These are phyloP conservation scores for Microdochium bolleyi DNA, from an alignment of 2,329 filamentous ascomycete genomes.

Conservation along the genomic window DNA sequence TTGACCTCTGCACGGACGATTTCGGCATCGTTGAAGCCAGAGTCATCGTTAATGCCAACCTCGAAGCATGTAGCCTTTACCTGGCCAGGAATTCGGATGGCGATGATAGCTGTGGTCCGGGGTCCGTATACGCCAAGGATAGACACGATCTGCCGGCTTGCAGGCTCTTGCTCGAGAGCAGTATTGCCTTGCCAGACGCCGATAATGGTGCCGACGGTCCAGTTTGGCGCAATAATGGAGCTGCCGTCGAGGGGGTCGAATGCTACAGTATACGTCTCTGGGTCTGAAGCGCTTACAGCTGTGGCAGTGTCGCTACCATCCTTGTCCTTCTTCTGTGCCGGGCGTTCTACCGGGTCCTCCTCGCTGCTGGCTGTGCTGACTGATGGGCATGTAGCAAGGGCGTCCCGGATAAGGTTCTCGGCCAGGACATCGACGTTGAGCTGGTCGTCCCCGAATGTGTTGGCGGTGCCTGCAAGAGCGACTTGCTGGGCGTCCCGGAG, in stretches of 20 bases:
- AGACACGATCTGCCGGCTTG: slow-evolving; percentile 35
- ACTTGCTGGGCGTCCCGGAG: slow-evolving; percentile 38
- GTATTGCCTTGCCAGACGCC: slow-evolving; percentile 47
- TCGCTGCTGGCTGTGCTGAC: slow-evolving; percentile 49
- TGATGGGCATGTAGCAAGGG: slow-evolving; percentile 32
- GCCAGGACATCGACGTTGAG: slow-evolving; percentile 48
- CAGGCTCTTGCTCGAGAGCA: slow-evolving; percentile 31
- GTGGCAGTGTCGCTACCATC: background rate
- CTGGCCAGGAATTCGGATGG: slow-evolving; percentile 36
- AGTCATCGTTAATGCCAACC: slow-evolving; percentile 28
- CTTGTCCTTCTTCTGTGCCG: slow-evolving; percentile 10
- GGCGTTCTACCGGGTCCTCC: slow-evolving; percentile 47
- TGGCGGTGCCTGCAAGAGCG: slow-evolving; percentile 38
- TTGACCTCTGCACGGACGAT: slow-evolving; percentile 32
- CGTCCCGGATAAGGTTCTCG: slow-evolving; percentile 37
- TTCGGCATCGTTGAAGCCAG: slow-evolving; percentile 15
- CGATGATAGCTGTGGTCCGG: slow-evolving; percentile 46
- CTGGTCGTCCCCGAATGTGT: slow-evolving; percentile 52
- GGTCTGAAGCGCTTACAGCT: background rate
- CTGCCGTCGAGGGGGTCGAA: slow-evolving; percentile 59
- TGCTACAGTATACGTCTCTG: slow-evolving; percentile 46
- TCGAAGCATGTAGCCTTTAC: slow-evolving; percentile 37
- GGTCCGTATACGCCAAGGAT: slow-evolving; percentile 47
- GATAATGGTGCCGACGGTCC: slow-evolving; percentile 51
- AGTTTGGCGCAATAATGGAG: slow-evolving; percentile 51